phyloP scores from a whole-genome alignment of 352 stramenopile genomes.

The Globisporangium cylindrosporum region DNA sequence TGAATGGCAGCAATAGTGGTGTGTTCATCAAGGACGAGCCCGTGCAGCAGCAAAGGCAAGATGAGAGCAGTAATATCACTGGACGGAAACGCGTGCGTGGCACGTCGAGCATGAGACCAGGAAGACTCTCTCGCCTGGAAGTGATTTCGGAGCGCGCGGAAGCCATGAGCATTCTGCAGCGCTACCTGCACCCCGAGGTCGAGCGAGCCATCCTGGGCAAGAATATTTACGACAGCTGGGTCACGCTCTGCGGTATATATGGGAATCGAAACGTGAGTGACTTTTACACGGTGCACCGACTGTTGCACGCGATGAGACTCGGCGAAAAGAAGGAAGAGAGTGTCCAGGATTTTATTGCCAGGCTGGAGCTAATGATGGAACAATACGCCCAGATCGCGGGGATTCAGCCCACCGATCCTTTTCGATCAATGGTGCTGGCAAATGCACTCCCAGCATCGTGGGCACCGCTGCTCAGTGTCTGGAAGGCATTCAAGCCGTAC shows the following conservation, averaged over 20 bases:
- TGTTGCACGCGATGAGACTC: constrained; percentile 41
- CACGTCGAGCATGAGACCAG: not conserved
- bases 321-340: constrained; percentile 41
- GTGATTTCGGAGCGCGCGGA: constrained; percentile 40
- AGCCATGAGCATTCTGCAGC: constrained; percentile 47
- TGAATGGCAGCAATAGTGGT: not conserved
- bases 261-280: constrained; percentile 31
- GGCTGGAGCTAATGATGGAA: constrained; percentile 38
- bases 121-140: constrained; percentile 34
- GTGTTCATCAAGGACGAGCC: constrained; percentile 19
- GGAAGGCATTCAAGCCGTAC: constrained; percentile 34
- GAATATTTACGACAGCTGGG: constrained; percentile 52
- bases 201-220: constrained; percentile 46
- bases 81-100: constrained; percentile 7
- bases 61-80: not conserved
- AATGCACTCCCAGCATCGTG: constrained; percentile 33
- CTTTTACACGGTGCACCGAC: constrained; percentile 41
- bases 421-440: constrained; percentile 34
- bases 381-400: constrained; percentile 38
- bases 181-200: constrained; percentile 43
- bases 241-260: constrained; percentile 42
- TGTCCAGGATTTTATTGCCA: constrained; percentile 33
- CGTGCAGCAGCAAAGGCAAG: not conserved
- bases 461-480: constrained; percentile 26
- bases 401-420: constrained; percentile 38